Evolutionary conservation across 2,329 filamentous ascomycete genomes (phyloP).

Genomic region (Verruconis gallopava): DNA sequence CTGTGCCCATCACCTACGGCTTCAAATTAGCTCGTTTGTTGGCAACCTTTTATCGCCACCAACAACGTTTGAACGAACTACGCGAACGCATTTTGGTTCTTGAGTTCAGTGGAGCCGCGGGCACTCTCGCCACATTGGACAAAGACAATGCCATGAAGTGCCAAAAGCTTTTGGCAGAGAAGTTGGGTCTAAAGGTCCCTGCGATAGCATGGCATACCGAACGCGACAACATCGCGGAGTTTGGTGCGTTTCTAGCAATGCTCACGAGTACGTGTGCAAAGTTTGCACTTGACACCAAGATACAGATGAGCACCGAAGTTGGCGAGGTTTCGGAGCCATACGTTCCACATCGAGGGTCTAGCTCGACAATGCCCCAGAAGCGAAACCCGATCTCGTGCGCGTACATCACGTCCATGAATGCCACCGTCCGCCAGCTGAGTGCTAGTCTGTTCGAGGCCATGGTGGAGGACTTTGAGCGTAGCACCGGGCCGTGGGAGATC

Average conservation of each 20-base stretch:
- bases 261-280: slow-evolving; percentile 43
- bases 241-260: slow-evolving; percentile 40
- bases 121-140: slow-evolving; percentile 41
- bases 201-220: slow-evolving; percentile 46
- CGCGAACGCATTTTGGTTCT: slow-evolving; percentile 35
- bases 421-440: slow-evolving; percentile 40
- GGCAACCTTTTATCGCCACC: slow-evolving; percentile 36
- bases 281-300: slow-evolving; percentile 41
- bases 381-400: slow-evolving; percentile 43
- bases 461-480: slow-evolving; percentile 45
- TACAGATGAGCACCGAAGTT: slow-evolving; percentile 46
- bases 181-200: slow-evolving; percentile 36
- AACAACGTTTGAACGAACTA: slow-evolving; percentile 35
- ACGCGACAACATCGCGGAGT: slow-evolving; percentile 41
- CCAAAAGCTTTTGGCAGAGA: slow-evolving; percentile 35
- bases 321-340: slow-evolving; percentile 41
- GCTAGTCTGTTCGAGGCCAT: slow-evolving; percentile 41
- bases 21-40: slow-evolving; percentile 46
- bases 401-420: slow-evolving; percentile 37
- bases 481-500: slow-evolving; percentile 45
- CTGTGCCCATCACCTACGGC: slow-evolving; percentile 43
- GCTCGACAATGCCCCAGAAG: slow-evolving; percentile 32
- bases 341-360: slow-evolving; percentile 22
- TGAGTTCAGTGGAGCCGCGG: slow-evolving; percentile 45
- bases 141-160: slow-evolving; percentile 37